Percentiles rank a stretch among this genome's conserved stretches.
These are phyloP conservation scores for Aspergillus pseudotamarii DNA, from an alignment of 2,329 filamentous ascomycete genomes.

Conservation along the genomic window DNA sequence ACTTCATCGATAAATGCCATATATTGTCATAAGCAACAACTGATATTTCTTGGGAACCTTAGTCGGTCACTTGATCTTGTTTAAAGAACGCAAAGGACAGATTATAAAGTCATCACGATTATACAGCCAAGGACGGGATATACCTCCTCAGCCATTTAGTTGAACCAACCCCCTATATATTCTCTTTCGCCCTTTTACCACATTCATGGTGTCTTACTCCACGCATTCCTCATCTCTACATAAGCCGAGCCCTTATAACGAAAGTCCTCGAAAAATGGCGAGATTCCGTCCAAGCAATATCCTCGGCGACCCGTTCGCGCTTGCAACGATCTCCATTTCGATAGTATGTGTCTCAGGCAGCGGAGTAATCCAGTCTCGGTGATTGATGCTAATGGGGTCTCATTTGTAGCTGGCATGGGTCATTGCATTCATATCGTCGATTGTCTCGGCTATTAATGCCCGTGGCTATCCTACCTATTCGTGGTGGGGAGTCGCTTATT, in stretches of 20 bases:
- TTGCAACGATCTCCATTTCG: conserved; percentile 90
- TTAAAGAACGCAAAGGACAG: not conserved
- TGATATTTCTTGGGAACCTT: not conserved
- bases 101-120: not conserved
- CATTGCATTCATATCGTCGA: conserved; percentile 84
- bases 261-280: conserved; percentile 41
- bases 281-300: conserved; percentile 82
- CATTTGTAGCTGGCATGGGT: conserved; percentile 81
- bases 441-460: conserved; percentile 65
- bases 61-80: not conserved
- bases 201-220: conserved; percentile 29
- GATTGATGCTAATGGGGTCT: conserved; percentile 9
- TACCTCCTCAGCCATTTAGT: not conserved
- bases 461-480: conserved; percentile 75
- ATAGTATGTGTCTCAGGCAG: conserved; percentile 63
- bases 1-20: conserved; percentile 1
- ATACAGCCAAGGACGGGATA: not conserved
- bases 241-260: conserved; percentile 24
- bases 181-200: conserved; percentile 10
- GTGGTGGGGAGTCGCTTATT: conserved; percentile 90
- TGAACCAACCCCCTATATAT: conserved; percentile 11
- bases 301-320: conserved; percentile 91
- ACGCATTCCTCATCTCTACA: conserved; percentile 23
- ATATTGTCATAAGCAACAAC: not conserved
- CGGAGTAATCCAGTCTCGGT: not conserved